Conservation (phyloP, 306 rosid species). For the Dryas octopetala region DNA sequence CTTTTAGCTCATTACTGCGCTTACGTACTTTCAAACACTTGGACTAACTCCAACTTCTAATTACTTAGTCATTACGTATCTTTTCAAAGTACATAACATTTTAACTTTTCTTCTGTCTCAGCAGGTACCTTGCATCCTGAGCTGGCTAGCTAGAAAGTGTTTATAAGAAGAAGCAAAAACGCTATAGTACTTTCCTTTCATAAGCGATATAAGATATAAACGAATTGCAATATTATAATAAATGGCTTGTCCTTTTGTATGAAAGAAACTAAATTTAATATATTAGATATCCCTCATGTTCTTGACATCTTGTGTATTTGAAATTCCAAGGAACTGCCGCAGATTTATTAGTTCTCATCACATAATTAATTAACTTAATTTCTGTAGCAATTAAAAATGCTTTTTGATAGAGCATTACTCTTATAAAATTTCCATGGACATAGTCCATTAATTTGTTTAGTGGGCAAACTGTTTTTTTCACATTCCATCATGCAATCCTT, state of each 20-base stretch:
- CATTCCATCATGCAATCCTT: too few species aligned
- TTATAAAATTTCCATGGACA: too few species aligned
- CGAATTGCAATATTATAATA: neutral
- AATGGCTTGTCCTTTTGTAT: neutral
- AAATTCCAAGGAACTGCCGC: neutral
- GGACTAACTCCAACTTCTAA: too few species aligned
- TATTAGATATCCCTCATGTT: neutral
- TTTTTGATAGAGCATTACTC: too few species aligned
- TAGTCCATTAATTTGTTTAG: too few species aligned
- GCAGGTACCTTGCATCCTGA: neutral
- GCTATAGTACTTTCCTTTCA: neutral
- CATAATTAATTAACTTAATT: neutral
- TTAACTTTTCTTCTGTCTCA: neutral
- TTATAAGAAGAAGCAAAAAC: neutral
- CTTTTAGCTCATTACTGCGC: too few species aligned
- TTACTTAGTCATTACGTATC: neutral
- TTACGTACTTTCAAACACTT: too few species aligned
- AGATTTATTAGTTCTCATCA: constrained; percentile 3
- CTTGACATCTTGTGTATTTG: neutral
- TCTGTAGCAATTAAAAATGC: neutral
- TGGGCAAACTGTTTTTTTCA: too few species aligned
- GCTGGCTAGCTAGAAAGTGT: too few species aligned
- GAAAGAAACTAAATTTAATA: neutral
- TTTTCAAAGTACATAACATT: neutral
- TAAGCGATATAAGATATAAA: neutral